A percentile compares a stretch with the other conserved stretches of the same genome.
Conservation (phyloP, 352 stramenopile species). For the Pythium chondricola region DNA sequence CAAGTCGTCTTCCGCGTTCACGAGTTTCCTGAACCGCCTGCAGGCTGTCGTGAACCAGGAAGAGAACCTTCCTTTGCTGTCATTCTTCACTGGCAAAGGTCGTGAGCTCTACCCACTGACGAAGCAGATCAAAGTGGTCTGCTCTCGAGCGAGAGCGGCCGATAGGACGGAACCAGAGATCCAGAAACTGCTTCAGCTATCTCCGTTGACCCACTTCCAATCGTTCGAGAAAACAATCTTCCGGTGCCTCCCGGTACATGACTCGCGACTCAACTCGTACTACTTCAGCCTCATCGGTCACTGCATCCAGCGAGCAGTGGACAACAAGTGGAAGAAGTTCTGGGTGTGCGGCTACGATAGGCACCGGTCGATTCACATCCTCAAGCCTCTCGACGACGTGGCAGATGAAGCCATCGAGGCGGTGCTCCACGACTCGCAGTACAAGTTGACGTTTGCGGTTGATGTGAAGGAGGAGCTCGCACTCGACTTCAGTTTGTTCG, state of each 20-base stretch:
- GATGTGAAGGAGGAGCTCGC: conserved; percentile 41
- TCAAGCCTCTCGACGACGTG: conserved; percentile 39
- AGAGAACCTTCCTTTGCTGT: conserved; percentile 55
- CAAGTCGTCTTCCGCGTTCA: conserved; percentile 37
- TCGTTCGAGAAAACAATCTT: conserved; percentile 81
- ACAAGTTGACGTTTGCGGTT: conserved; percentile 42
- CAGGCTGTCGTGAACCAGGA: conserved; percentile 76
- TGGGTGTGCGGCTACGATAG: conserved; percentile 64
- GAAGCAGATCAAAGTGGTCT: conserved; percentile 55
- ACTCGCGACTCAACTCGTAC: conserved; percentile 42
- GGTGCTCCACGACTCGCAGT: conserved; percentile 76
- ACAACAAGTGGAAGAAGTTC: conserved; percentile 79
- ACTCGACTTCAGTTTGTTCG: conserved; percentile 49
- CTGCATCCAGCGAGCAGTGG: conserved; percentile 62
- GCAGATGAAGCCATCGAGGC: conserved; percentile 48
- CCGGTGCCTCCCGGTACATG: conserved; percentile 46
- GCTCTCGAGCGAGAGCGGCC: conserved; percentile 5
- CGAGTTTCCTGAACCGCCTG: conserved; percentile 50
- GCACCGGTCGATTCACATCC: conserved; percentile 43
- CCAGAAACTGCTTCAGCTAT: conserved; percentile 50
- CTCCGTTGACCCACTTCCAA: conserved; percentile 76
- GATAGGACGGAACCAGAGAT: conserved; percentile 9
- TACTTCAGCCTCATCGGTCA: conserved; percentile 70
- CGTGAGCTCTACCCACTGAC: conserved; percentile 74
- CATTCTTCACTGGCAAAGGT: conserved; percentile 56